Conservation (phyloP, 2,329 filamentous ascomycete genomes). For the Aureobasidium pullulans region DNA sequence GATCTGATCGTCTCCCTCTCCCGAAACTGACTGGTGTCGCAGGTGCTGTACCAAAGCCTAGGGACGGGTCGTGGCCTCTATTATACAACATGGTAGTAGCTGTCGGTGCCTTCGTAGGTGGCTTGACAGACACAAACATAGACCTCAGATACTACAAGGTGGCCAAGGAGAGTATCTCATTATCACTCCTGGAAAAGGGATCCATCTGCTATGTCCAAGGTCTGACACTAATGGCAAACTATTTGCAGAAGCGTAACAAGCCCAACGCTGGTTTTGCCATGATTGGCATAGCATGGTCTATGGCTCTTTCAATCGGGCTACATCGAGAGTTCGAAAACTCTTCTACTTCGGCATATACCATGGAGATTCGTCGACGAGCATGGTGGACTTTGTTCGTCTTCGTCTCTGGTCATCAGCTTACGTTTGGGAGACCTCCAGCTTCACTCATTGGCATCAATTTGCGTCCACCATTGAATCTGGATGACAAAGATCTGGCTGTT, state of each 20-base stretch:
- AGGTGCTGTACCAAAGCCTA: neutral
- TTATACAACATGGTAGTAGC: neutral
- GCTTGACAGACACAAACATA: neutral
- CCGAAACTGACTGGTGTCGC: neutral
- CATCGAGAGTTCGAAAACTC: neutral
- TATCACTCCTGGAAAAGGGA: neutral
- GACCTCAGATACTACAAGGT: neutral
- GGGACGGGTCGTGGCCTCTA: neutral
- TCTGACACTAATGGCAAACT: neutral
- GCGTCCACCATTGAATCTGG: neutral
- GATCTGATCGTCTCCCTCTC: no score
- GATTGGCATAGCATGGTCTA: neutral
- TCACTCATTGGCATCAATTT: neutral
- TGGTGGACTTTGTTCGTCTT: neutral
- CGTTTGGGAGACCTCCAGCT: neutral
- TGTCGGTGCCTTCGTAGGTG: neutral
- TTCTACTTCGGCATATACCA: neutral
- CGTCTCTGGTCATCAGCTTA: neutral
- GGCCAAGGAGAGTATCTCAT: neutral
- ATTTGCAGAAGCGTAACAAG: neutral
- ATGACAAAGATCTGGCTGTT: neutral
- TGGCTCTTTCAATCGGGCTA: neutral
- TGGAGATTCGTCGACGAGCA: neutral
- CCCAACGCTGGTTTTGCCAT: neutral
- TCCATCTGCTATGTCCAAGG: neutral